phyloP scores from a whole-genome alignment of 306 rosid genomes.

The Vigna hirtella region DNA sequence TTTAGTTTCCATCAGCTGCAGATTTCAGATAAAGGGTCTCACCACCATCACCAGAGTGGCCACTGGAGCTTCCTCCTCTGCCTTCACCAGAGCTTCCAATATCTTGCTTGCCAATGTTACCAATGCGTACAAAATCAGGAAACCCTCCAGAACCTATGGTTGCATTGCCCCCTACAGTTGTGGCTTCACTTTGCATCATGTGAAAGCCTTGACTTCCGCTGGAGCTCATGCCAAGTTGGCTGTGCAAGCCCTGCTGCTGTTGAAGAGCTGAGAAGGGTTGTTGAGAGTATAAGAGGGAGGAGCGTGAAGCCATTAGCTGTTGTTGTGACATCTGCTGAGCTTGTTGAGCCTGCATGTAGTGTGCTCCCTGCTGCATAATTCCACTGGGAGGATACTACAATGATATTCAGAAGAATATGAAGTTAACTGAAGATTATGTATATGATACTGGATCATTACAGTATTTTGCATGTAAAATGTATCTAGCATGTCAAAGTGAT shows the following conservation, averaged over 20 bases:
- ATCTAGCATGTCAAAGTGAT: not conserved
- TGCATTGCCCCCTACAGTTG: constrained; percentile 64
- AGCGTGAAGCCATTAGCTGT: constrained; percentile 86
- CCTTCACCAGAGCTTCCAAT: constrained; percentile 69
- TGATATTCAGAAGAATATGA: constrained; percentile 4
- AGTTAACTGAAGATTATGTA: not conserved
- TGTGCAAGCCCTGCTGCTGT: constrained; percentile 84
- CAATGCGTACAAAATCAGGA: constrained; percentile 70
- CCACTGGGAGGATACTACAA: constrained; percentile 77
- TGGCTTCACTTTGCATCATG: constrained; percentile 76
- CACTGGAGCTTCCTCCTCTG: constrained; percentile 80
- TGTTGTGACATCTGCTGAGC: constrained; percentile 89
- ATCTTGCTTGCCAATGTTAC: constrained; percentile 76
- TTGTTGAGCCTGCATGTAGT: constrained; percentile 90
- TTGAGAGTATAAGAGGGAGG: constrained; percentile 88
- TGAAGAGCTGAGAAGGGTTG: constrained; percentile 79
- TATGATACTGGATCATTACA: not conserved
- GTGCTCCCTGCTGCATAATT: constrained; percentile 81
- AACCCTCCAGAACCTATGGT: constrained; percentile 68
- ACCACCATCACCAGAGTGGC: constrained; percentile 77
- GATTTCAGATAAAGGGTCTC: constrained; percentile 80
- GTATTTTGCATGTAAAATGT: not conserved
- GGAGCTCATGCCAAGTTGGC: constrained; percentile 80
- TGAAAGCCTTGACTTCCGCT: constrained; percentile 72
- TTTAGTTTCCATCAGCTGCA: constrained; percentile 77